These are phyloP conservation scores for Pharnaceum exiguum DNA, from an alignment of 148 eudicot genomes.

Conservation along the genomic window DNA sequence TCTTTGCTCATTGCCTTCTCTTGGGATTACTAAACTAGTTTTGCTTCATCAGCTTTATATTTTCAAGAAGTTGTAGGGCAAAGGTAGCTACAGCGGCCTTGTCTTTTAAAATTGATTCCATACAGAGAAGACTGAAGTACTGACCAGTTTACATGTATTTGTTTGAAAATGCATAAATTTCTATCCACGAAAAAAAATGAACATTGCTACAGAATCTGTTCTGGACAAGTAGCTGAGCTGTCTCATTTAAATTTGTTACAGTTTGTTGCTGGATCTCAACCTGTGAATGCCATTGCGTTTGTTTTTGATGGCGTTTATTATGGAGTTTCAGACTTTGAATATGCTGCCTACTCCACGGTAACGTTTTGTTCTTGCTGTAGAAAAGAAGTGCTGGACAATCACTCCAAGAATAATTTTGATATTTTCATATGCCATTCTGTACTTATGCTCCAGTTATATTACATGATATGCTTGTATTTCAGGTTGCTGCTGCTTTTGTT, in stretches of 20 bases:
- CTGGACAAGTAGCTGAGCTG: too few species aligned
- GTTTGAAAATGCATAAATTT: background rate
- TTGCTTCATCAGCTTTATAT: too few species aligned
- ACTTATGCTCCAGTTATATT: background rate
- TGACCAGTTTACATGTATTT: background rate
- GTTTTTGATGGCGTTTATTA: constrained; percentile 94
- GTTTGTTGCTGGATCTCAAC: constrained; percentile 97
- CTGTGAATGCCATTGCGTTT: constrained; percentile 90
- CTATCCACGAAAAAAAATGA: too few species aligned
- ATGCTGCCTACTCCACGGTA: constrained; percentile 94
- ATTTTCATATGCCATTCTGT: background rate
- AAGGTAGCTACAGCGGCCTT: background rate
- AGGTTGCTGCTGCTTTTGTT: constrained; percentile 62
- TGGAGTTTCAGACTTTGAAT: constrained; percentile 89
- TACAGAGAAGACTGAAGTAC: background rate
- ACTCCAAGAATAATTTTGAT: background rate
- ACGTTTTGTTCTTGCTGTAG: background rate
- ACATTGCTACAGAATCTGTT: too few species aligned
- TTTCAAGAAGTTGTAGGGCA: background rate
- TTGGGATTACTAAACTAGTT: too few species aligned
- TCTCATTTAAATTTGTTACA: too few species aligned
- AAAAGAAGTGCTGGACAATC: background rate
- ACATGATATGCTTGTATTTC: constrained; percentile 9
- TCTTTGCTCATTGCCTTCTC: background rate
- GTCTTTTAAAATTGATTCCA: background rate